phyloP scores from a whole-genome alignment of 139 green algal genomes.

The Ettlia oleoabundans region DNA sequence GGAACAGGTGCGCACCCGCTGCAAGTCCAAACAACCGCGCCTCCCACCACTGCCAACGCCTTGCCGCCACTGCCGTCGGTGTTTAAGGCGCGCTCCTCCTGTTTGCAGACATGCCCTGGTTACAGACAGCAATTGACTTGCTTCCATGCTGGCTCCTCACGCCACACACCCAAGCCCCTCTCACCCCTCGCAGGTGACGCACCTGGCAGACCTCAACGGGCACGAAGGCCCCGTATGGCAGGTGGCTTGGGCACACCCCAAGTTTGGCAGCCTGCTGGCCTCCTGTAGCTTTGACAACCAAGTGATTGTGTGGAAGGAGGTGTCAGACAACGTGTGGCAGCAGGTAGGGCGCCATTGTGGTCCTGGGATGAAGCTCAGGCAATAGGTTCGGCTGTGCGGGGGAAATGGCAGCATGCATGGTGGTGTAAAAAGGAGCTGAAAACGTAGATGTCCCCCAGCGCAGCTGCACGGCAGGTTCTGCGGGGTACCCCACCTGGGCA shows the following conservation, averaged over 20 bases:
- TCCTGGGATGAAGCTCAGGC: no score
- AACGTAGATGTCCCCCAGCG: no score
- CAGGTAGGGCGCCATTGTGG: conserved; percentile 48
- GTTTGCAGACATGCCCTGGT: background rate
- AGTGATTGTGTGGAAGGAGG: conserved; percentile 95
- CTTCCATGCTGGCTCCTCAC: background rate
- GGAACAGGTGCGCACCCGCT: conserved; percentile 43
- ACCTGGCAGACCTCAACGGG: conserved; percentile 81
- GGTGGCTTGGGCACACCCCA: conserved; percentile 93
- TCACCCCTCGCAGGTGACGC: conserved; percentile 39
- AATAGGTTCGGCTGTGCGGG: no score
- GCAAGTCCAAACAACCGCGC: background rate
- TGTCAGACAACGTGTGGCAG: conserved; percentile 72
- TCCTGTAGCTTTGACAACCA: conserved; percentile 92
- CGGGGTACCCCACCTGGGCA: no score
- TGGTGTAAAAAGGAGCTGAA: no score
- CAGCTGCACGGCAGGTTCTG: no score
- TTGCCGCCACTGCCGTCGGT: background rate
- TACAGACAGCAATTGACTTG: background rate
- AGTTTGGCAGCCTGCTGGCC: conserved; percentile 93
- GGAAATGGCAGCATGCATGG: no score
- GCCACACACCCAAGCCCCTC: background rate
- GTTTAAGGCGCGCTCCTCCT: background rate
- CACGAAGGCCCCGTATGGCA: conserved; percentile 95
- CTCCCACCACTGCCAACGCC: background rate